Evolutionary conservation across 306 rosid genomes (phyloP).

Genomic region (Psophocarpus tetragonolobus): DNA sequence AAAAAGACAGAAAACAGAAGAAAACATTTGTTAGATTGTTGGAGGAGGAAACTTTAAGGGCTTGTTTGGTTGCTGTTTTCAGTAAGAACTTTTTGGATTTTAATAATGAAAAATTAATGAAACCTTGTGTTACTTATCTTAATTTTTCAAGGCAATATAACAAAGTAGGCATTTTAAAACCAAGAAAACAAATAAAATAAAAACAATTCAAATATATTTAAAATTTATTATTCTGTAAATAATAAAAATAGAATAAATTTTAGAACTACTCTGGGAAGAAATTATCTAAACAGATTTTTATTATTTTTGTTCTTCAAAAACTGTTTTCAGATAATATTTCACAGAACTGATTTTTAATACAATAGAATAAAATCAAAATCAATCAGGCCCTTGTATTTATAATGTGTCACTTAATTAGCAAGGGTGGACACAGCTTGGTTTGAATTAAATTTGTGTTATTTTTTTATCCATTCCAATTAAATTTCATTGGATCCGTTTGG

Average conservation of each 20-base stretch:
- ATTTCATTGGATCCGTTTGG: too few species aligned
- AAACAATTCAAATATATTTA: neutral
- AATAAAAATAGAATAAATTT: neutral
- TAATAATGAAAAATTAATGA: neutral
- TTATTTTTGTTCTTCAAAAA: neutral
- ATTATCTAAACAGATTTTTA: neutral
- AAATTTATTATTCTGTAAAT: neutral
- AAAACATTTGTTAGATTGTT: slow-evolving; percentile 6
- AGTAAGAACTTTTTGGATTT: neutral
- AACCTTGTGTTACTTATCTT: neutral
- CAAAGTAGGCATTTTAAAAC: neutral
- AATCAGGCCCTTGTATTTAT: neutral
- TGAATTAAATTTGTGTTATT: too few species aligned
- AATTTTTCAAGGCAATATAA: neutral
- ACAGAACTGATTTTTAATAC: neutral
- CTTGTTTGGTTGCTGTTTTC: slow-evolving; percentile 9
- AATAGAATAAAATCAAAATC: neutral
- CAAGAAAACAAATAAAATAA: slow-evolving; percentile 20
- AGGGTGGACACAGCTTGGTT: too few species aligned
- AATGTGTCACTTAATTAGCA: neutral
- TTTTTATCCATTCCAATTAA: too few species aligned
- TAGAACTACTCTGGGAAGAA: neutral
- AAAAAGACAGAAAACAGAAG: neutral
- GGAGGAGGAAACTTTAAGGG: slow-evolving; percentile 16
- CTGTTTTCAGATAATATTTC: neutral